Evolutionary conservation across 139 green algal species (phyloP).

Genomic region (Chlamydomonas schloesseri): DNA sequence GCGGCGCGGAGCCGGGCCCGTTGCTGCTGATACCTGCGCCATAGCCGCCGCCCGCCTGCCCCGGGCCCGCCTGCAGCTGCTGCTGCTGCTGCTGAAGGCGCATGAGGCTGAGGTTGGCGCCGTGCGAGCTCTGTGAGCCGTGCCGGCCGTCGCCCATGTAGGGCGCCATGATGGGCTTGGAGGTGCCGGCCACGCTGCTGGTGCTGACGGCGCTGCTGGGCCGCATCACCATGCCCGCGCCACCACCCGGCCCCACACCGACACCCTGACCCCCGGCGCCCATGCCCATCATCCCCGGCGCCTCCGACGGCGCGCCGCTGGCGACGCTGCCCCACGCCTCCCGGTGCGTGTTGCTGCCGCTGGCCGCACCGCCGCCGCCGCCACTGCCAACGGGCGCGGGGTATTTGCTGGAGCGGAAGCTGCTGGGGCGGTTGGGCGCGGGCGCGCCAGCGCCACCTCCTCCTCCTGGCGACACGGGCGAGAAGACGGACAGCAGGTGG

Average conservation of each 20-base stretch:
- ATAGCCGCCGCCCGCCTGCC: not conserved
- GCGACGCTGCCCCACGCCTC: constrained; percentile 37
- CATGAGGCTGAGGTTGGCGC: constrained; percentile 46
- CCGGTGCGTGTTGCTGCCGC: not conserved
- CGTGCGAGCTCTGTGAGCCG: not conserved
- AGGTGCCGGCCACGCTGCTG: not conserved
- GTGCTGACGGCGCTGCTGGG: constrained; percentile 29
- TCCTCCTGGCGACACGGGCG: constrained; percentile 1
- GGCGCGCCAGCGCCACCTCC: not conserved
- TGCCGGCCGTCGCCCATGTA: constrained; percentile 20
- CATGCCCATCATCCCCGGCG: not conserved
- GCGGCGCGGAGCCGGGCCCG: not conserved
- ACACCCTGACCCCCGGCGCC: not conserved
- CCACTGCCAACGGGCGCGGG: too few relatives aligned
- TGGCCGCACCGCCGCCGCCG: not conserved
- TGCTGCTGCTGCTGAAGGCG: constrained; percentile 44
- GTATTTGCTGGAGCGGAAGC: constrained; percentile 42
- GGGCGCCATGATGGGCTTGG: constrained; percentile 22
- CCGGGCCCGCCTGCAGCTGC: not conserved
- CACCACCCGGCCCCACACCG: too few relatives aligned
- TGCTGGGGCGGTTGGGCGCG: not conserved
- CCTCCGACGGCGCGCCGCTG: not conserved
- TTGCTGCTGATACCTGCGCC: not conserved
- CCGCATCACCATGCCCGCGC: not conserved
- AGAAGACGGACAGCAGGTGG: constrained; percentile 37